These are phyloP conservation scores for Fusarium sulawesiense DNA, from an alignment of 2,329 filamentous ascomycete genomes.

Conservation along the genomic window DNA sequence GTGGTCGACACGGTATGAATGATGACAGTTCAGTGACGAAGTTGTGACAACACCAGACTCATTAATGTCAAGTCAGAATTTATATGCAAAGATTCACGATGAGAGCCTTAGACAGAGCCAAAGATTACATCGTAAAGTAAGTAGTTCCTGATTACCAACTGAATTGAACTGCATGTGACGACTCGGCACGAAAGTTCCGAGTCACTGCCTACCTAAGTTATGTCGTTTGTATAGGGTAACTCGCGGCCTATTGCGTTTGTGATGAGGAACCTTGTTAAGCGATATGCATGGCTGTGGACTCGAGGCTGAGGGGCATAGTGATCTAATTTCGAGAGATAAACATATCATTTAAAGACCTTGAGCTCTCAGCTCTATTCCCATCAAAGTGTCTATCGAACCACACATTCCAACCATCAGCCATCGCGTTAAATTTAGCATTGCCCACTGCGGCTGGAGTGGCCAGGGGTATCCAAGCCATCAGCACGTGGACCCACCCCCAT, in stretches of 20 bases:
- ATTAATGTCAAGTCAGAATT: no score
- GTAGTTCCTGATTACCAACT: not conserved
- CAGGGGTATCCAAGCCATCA: slow-evolving; percentile 30
- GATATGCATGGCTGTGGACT: not conserved
- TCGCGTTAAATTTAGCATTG: not conserved
- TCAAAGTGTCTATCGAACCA: not conserved
- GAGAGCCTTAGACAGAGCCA: not conserved
- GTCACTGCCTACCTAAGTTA: not conserved
- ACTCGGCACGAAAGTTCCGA: not conserved
- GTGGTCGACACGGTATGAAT: no score
- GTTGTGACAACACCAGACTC: no score
- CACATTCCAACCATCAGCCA: slow-evolving; percentile 5
- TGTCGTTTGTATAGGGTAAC: not conserved
- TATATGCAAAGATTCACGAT: no score
- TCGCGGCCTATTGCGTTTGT: not conserved
- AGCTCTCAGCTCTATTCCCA: not conserved
- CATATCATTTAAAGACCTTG: not conserved
- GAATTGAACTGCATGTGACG: not conserved
- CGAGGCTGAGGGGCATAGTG: not conserved
- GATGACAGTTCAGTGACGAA: no score
- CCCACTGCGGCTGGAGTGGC: not conserved
- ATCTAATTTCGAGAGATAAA: not conserved
- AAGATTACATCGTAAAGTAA: no score
- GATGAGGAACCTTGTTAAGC: not conserved
- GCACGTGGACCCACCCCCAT: slow-evolving; percentile 36